Evolutionary conservation across 2,329 filamentous ascomycete species (phyloP).

Genomic region (Diaporthe caulivora): DNA sequence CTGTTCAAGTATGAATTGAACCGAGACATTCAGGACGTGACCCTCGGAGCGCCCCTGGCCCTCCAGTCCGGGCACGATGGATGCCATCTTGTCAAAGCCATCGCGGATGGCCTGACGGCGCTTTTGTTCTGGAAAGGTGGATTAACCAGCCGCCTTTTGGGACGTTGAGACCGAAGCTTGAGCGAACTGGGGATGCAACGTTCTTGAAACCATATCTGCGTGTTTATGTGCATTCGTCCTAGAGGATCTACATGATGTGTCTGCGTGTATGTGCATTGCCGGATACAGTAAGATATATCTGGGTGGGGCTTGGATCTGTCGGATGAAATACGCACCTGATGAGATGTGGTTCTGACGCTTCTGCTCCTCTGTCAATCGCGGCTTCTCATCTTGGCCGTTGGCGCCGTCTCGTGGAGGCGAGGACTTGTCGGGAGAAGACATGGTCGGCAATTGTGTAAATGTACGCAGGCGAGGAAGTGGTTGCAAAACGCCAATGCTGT

Average conservation of each 20-base stretch:
- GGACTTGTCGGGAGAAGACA: conserved; percentile 32
- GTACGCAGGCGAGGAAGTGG: neutral
- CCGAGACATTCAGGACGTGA: conserved; percentile 80
- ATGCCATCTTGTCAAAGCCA: conserved; percentile 84
- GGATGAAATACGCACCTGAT: conserved; percentile 45
- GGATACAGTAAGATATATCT: neutral
- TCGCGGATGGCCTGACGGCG: conserved; percentile 75
- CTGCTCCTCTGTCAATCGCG: conserved; percentile 54
- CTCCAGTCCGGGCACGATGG: conserved; percentile 83
- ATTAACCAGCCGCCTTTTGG: neutral
- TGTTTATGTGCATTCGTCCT: neutral
- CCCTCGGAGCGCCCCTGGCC: conserved; percentile 89
- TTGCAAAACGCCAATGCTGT: neutral
- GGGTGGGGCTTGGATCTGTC: neutral
- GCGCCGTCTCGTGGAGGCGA: conserved; percentile 23
- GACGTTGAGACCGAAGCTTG: neutral
- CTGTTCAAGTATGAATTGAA: conserved; percentile 73
- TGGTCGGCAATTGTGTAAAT: neutral
- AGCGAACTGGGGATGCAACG: neutral
- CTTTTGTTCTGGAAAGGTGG: conserved; percentile 49
- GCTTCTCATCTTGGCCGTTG: conserved; percentile 45
- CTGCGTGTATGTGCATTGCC: neutral
- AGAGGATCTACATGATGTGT: neutral
- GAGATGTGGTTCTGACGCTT: conserved; percentile 54
- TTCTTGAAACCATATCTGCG: neutral